phyloP scores from a whole-genome alignment of 2,329 filamentous ascomycete genomes.

The Stagonosporopsis tanaceti region DNA sequence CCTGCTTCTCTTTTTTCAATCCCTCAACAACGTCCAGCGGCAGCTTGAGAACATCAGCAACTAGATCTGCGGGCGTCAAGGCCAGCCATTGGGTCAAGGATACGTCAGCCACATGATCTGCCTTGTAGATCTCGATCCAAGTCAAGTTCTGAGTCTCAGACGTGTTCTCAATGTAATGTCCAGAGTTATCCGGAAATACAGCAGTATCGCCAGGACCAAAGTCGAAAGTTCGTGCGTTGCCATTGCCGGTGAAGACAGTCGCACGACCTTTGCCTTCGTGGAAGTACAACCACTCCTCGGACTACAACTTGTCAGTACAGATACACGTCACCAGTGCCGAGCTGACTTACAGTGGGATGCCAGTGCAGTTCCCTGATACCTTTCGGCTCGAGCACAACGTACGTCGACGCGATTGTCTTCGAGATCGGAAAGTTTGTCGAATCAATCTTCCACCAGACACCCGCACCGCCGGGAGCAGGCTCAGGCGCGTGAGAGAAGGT shows the following conservation, averaged over 20 bases:
- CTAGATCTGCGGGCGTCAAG: conserved; percentile 69
- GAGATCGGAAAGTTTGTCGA: conserved; percentile 72
- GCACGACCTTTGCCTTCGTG: conserved; percentile 68
- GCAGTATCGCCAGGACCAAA: conserved; percentile 73
- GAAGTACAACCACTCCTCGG: conserved; percentile 77
- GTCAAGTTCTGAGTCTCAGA: conserved; percentile 69
- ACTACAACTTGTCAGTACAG: conserved; percentile 9
- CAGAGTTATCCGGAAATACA: conserved; percentile 71
- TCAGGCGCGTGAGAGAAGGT: conserved; percentile 64
- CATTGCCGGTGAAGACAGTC: conserved; percentile 70
- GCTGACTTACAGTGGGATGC: conserved; percentile 68
- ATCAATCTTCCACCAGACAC: conserved; percentile 70
- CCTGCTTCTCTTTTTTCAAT: conserved; percentile 70
- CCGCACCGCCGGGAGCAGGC: conserved; percentile 67
- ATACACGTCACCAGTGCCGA: not conserved
- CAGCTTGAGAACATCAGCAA: conserved; percentile 67
- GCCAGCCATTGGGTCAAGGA: conserved; percentile 74
- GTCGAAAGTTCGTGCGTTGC: conserved; percentile 71
- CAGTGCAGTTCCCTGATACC: conserved; percentile 73
- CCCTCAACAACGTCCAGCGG: conserved; percentile 63
- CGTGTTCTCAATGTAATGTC: conserved; percentile 75
- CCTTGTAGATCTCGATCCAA: conserved; percentile 75
- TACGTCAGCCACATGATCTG: conserved; percentile 71
- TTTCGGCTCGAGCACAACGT: conserved; percentile 69
- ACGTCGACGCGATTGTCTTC: conserved; percentile 70